Evolutionary conservation across 768 basidiomycete genomes (phyloP).

Genomic region (Amanita inopinata): DNA sequence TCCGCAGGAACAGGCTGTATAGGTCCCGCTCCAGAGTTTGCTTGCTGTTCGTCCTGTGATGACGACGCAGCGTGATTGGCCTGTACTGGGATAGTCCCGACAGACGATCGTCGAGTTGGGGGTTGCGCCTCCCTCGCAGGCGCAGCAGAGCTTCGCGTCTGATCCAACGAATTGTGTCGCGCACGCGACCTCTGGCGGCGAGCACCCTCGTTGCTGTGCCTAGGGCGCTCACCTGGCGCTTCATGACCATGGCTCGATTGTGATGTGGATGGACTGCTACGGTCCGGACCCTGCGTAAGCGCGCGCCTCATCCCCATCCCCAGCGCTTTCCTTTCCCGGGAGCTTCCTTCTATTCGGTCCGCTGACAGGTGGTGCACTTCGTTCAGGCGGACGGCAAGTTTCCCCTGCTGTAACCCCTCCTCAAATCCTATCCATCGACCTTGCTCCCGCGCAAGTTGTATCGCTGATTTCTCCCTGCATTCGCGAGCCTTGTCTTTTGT

Average conservation of each 20-base stretch:
- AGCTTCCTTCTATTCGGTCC: not conserved
- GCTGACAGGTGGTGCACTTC: not conserved
- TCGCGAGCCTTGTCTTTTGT: constrained; percentile 3
- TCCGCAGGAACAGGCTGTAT: not conserved
- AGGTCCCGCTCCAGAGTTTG: not conserved
- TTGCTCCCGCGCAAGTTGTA: constrained; percentile 7
- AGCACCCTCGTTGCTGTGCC: not conserved
- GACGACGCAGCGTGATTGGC: not conserved
- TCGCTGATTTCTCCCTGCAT: constrained; percentile 2
- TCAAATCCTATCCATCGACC: constrained; percentile 6
- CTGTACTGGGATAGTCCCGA: not conserved
- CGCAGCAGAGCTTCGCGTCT: not conserved
- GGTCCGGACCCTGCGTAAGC: constrained; percentile 2
- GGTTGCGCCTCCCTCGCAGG: not conserved
- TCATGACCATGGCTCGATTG: not conserved
- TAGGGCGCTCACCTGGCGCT: not conserved
- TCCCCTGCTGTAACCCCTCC: constrained; percentile 5
- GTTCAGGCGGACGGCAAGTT: not conserved
- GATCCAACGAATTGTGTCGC: constrained; percentile 3
- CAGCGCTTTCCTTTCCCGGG: not conserved
- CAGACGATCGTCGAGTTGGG: not conserved
- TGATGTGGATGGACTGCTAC: not conserved
- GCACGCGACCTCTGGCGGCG: not conserved
- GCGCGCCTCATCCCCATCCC: constrained; percentile 3
- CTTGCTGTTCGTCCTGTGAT: too few species aligned